Evolutionary conservation across 2,329 filamentous ascomycete genomes (phyloP), one percentile per base, ranked within the genome.

Genomic region (Nigrograna mackinnonii): DNA sequence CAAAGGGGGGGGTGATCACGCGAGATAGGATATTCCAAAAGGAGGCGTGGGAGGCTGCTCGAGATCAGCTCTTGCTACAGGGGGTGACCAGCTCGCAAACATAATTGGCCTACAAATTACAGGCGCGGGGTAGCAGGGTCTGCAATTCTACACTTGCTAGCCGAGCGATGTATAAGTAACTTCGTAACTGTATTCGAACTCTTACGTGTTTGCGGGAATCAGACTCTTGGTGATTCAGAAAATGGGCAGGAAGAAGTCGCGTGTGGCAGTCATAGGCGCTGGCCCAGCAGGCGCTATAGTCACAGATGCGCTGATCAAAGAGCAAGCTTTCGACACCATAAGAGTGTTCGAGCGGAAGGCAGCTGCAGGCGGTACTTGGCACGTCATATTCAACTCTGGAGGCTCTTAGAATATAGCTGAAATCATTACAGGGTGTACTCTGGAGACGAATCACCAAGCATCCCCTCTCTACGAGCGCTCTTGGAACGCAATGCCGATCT

Each of bases 321-420:
- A 68, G 41, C 57, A 64, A 1, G 41, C 44, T 6, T 68, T 68
- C 36, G 44, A 57, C n/a, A 57, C 32, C 1, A 60, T 67, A 35
- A 54, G 58, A 9, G 51, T 67, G 3, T 68, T 67, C 28, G 64
- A 67, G 40, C 47, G 65, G 40, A 56, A 57, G 24, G 48, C 61
- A 35, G 45, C 46, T n/a, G 50, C 58, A 3, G 64, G 64, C 13
- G 64, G 64, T 4, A 57, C 58, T 4, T 68, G 65, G 65, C 50
- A 55, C 21, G 39, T 13, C 11, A 21, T 35, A 20, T n/a, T n/a
- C 31, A 19, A 34, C 18, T 26, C 9, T 7, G 9, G 13, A n/a
- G 13, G 11, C 14, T 12, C 20, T 21, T 9, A 6, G 9, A 11
- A 9, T 16, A 33, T 12, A 33, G 9, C 31, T 33, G 31, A 9